Evolutionary conservation across 148 eudicot species (phyloP).

Genomic region (Arctostaphylos glauca): DNA sequence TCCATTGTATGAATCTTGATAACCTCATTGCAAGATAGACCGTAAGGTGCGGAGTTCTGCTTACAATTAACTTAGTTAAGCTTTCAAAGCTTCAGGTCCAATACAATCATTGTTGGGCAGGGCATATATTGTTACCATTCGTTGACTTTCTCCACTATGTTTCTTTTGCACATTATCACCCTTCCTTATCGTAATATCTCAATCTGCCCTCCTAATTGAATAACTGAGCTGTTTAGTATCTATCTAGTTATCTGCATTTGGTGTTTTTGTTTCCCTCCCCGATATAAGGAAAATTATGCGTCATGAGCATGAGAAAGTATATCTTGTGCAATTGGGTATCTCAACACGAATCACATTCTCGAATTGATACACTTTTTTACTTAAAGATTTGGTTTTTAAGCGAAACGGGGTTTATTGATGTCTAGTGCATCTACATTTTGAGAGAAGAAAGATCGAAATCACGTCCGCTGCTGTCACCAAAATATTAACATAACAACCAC

Average conservation of each 20-base stretch:
- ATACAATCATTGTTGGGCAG: neutral
- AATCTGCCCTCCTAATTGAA: neutral
- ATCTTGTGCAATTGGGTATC: neutral
- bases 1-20: neutral
- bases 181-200: neutral
- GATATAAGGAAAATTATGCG: neutral
- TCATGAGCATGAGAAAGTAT: neutral
- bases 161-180: neutral
- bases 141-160: neutral
- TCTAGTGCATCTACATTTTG: neutral
- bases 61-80: neutral
- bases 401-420: neutral
- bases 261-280: neutral
- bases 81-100: neutral
- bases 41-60: neutral
- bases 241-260: neutral
- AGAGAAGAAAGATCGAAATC: neutral
- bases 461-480: neutral
- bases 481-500: neutral
- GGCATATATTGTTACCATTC: neutral
- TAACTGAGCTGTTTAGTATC: neutral
- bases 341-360: neutral
- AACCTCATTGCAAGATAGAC: neutral
- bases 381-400: neutral
- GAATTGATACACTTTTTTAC: neutral